phyloP scores from a whole-genome alignment of 2,329 filamentous ascomycete species.

The Cytospora piceae region DNA sequence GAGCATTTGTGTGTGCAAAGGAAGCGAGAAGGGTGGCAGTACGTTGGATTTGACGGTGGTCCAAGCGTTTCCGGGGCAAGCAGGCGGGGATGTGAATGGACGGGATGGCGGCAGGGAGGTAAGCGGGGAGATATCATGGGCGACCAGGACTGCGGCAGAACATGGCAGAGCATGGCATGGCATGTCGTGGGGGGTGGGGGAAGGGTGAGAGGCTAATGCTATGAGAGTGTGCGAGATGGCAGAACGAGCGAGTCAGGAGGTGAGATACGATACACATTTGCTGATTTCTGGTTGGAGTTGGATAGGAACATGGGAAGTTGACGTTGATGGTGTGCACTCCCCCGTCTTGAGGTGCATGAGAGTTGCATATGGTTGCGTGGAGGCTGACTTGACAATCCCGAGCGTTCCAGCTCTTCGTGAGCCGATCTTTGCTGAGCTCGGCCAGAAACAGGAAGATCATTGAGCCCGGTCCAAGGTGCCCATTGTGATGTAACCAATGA shows the following conservation, averaged over 20 bases:
- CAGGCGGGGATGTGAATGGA: slow-evolving; percentile 24
- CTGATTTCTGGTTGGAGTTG: not conserved
- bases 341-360: slow-evolving; percentile 25
- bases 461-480: not conserved
- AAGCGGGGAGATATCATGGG: slow-evolving; percentile 9
- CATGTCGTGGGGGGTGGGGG: not conserved
- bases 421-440: slow-evolving; percentile 20
- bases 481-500: not conserved
- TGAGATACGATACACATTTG: not conserved
- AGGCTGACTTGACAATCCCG: slow-evolving; percentile 27
- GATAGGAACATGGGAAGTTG: not conserved
- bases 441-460: not conserved
- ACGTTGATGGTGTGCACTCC: slow-evolving; percentile 18
- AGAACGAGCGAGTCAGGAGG: not conserved
- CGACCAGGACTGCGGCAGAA: slow-evolving; percentile 12
- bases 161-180: not conserved
- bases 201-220: not conserved
- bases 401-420: slow-evolving; percentile 20
- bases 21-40: not conserved
- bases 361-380: slow-evolving; percentile 25
- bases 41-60: slow-evolving; percentile 20
- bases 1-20: not conserved
- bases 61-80: slow-evolving; percentile 23
- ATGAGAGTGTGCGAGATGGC: not conserved
- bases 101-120: slow-evolving; percentile 16